These are phyloP conservation scores for Neophaeococcomyces mojaviensis DNA, from an alignment of 2,329 filamentous ascomycete species.

Conservation along the genomic window DNA sequence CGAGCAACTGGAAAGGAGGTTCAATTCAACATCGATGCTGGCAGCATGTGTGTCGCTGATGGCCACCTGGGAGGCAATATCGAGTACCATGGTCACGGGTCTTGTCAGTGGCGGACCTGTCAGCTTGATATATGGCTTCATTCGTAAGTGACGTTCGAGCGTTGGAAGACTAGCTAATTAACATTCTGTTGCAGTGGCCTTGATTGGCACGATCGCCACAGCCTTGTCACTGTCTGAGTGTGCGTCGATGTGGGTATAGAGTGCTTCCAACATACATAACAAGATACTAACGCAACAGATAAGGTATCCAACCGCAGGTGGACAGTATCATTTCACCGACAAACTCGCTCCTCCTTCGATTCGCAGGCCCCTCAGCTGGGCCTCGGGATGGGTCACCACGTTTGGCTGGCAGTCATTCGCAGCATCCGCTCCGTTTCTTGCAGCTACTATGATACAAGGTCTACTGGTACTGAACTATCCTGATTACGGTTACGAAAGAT, in stretches of 20 bases:
- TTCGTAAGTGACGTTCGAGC: constrained; percentile 27
- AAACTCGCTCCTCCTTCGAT: constrained; percentile 19
- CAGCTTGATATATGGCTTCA: constrained; percentile 27
- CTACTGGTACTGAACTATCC: constrained; percentile 36
- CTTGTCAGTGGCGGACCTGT: constrained; percentile 27
- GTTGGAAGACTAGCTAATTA: too few relatives aligned
- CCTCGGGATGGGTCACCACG: constrained; percentile 37
- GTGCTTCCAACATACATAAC: constrained; percentile 28
- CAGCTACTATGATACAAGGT: constrained; percentile 40
- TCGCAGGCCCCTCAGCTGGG: constrained; percentile 18
- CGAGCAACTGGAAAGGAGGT: too few relatives aligned
- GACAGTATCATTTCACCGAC: constrained; percentile 32
- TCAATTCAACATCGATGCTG: too few relatives aligned
- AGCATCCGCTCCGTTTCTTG: constrained; percentile 36
- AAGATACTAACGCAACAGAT: too few relatives aligned
- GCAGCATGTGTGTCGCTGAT: too few relatives aligned
- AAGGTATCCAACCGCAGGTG: too few relatives aligned
- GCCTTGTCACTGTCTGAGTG: constrained; percentile 12
- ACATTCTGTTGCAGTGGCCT: constrained; percentile 22
- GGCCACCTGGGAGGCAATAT: constrained; percentile 25
- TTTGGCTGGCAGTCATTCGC: constrained; percentile 40
- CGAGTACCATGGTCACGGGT: constrained; percentile 15
- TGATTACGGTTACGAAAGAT: constrained; percentile 33
- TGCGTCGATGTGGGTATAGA: too few relatives aligned
- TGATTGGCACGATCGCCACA: constrained; percentile 30